Evolutionary conservation across 768 basidiomycete genomes (phyloP), one percentile per base, ranked within the genome.

Genomic region (Leccinum olivaceopallidum): DNA sequence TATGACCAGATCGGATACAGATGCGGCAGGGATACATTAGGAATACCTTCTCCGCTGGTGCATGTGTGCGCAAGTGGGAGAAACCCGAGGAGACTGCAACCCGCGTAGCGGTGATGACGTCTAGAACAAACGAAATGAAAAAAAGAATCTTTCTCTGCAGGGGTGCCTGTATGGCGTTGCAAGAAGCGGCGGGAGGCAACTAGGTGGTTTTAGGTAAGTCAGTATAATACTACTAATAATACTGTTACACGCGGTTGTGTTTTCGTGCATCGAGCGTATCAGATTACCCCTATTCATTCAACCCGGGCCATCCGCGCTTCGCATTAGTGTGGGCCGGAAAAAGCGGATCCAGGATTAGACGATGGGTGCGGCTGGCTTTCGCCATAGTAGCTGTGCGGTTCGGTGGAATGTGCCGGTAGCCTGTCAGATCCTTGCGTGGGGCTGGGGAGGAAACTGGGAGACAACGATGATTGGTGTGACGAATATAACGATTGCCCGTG

Each of bases 171-270:
- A 59, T 49, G 62, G 61, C 54, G 63, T 58, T 60, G 66, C 71
- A 75, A 75, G 66, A 75, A 74, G 72, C 53, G 34, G 55, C 57
- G 60, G 57, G 56, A 63, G 63, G 60, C 56, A 57, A 73, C 70
- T 73, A 72, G 67, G 59, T 64, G 63, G 68, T 62, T 67, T 70
- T 70, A 70, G 63, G 59, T 65, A 67, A 67, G 69, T 74, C 71
- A 64, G 71, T 71, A 73, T 64, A 57, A 70, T 71, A 71, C 71
- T 73, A 69, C 68, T 71, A 72, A 66, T 67, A 73, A 65, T 71
- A 73, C 59, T 69, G 70, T 62, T 72, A 73, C 72, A 74, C 71
- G 68, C 69, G 47, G 60, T 32, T 60, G 53, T 60, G 63, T 63
- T 63, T 66, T 63, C 60, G 56, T 47, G 61, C 65, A 63, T 61